Base-by-base conservation (phyloP, 169 alveolate genomes). In the Plasmodium sp. region DNA sequence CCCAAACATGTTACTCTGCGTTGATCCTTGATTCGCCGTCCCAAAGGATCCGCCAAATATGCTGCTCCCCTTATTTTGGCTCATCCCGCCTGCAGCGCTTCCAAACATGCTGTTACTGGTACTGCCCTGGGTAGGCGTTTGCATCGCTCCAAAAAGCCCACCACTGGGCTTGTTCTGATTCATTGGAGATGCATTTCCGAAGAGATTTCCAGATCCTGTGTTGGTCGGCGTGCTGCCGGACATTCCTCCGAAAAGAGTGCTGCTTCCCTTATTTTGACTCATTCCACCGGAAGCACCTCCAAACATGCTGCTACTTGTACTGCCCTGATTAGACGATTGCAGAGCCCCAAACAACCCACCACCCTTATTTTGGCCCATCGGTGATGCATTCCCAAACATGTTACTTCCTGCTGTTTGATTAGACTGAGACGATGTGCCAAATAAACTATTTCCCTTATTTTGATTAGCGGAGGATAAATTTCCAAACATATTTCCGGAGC, bases 301-400 rank as follows among this genome's bases (percentile, higher is more conserved):
- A 86, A 86, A 86, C 41, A 86, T 77, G 27, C 81, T 72, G 51
- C 10, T 84, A 22, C 93, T 22, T 16, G 84, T 73, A 72, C 56
- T 43, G 16, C 22, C 58, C 56, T 72, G 93, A 16, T 0, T 84
- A 45, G 56, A 18, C 5, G 75, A 6, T 58, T 81, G 85, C 75
- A 82, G 45, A 14, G 67, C 62, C n/a, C 95, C 95, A 45, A 91
- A 91, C 0, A 91, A 9, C 0, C 92, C 92, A 62, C 94, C 90
- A 34, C 75, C 33, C 81, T 86, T 86, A 45, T 86, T 86, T 22
- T 86, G 93, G 0, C 48, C 51, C 72, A 54, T 41, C 2, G 93
- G 0, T 31, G 86, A 48, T 51, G 94, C 51, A 80, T 67, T 80
- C 3, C 94, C 94, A 81, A 90, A 90, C 48, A 90, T 58, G 43